Conservation (phyloP, 2,329 filamentous ascomycete genomes). For the Hypoxylon rubiginosum region DNA sequence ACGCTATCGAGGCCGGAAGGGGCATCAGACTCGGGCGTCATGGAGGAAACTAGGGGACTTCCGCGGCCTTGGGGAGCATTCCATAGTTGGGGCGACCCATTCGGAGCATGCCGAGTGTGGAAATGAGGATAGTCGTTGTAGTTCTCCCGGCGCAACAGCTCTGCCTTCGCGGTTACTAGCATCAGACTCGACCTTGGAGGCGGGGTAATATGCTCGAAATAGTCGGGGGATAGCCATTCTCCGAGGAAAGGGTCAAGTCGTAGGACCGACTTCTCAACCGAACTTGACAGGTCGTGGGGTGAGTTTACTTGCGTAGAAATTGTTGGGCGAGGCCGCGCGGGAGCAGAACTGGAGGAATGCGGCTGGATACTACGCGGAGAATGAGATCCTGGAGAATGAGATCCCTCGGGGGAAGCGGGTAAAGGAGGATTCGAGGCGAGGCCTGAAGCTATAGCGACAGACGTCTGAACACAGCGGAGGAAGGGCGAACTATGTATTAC, state of each 20-base stretch:
- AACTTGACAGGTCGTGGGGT: constrained; percentile 41
- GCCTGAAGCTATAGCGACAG: constrained; percentile 87
- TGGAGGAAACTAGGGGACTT: constrained; percentile 44
- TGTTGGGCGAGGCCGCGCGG: constrained; percentile 39
- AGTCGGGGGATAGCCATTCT: constrained; percentile 94
- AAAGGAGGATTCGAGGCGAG: constrained; percentile 73
- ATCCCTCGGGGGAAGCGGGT: constrained; percentile 50
- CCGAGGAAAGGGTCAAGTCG: constrained; percentile 93
- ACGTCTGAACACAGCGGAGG: constrained; percentile 91
- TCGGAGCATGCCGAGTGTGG: constrained; percentile 48
- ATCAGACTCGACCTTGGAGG: constrained; percentile 89
- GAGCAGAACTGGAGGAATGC: constrained; percentile 39
- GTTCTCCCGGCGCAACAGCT: constrained; percentile 83
- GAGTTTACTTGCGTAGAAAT: constrained; percentile 38
- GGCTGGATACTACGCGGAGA: constrained; percentile 41
- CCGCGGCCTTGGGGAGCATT: constrained; percentile 44
- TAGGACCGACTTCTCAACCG: constrained; percentile 71
- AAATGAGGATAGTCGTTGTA: constrained; percentile 64
- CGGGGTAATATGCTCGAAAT: constrained; percentile 92
- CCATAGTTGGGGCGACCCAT: constrained; percentile 57
- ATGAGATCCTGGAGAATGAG: constrained; percentile 45
- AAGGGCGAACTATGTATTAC: constrained; percentile 96
- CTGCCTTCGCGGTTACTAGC: constrained; percentile 89
- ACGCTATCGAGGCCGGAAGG: constrained; percentile 42
- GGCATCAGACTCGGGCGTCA: constrained; percentile 35